Conservation (phyloP, 495 filamentous ascomycete genomes). For the Bacidia gigantensis region DNA sequence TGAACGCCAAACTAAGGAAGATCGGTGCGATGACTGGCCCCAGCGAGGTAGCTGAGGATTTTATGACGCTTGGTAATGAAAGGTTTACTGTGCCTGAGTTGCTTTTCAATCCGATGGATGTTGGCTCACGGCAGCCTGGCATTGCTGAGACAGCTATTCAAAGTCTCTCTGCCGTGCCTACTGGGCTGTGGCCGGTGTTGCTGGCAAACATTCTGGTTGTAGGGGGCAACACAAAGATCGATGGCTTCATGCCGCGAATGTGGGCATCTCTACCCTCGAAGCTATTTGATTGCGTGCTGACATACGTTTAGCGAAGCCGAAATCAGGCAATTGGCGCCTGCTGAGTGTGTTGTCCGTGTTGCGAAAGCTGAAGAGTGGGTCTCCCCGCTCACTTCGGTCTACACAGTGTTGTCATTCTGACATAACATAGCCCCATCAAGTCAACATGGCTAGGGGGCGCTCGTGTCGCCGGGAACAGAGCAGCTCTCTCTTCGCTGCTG, state of each 20-base stretch:
- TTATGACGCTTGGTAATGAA: conserved; percentile 79
- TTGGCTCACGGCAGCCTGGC: conserved; percentile 77
- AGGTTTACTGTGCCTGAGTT: conserved; percentile 84
- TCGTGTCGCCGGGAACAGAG: conserved; percentile 53
- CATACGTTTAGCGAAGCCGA: conserved; percentile 43
- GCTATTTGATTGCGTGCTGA: not conserved
- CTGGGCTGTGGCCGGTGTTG: conserved; percentile 61
- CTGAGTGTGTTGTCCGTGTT: conserved; percentile 64
- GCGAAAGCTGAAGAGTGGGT: conserved; percentile 50
- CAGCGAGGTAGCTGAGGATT: conserved; percentile 56
- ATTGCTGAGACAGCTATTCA: conserved; percentile 71
- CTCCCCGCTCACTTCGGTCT: no score
- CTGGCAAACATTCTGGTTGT: conserved; percentile 80
- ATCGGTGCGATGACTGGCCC: conserved; percentile 34
- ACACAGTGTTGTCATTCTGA: no score
- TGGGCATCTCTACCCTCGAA: no score
- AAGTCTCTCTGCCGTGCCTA: conserved; percentile 59
- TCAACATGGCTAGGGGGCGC: conserved; percentile 79
- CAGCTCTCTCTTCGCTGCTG: conserved; percentile 43
- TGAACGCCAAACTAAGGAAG: conserved; percentile 48
- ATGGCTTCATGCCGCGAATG: conserved; percentile 72
- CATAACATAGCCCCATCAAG: conserved; percentile 56
- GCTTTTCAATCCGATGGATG: conserved; percentile 71
- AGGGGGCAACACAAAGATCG: conserved; percentile 68
- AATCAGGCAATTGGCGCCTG: conserved; percentile 57